These are phyloP conservation scores for Ananas comosus DNA, from an alignment of 176 grass and related monocot species.

Conservation along the genomic window DNA sequence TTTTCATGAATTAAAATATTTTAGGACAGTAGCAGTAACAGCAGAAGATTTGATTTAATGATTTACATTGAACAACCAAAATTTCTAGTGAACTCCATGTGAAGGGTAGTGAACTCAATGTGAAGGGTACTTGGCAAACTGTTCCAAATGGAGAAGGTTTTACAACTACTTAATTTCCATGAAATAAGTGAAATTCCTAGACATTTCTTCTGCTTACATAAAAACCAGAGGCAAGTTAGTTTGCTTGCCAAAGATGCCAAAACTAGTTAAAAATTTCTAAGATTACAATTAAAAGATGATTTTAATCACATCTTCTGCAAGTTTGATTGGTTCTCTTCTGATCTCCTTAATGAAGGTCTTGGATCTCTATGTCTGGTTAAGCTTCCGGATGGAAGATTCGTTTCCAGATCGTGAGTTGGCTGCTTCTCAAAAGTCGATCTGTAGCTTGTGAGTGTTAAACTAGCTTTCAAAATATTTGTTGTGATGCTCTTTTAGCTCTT, in stretches of 20 bases:
- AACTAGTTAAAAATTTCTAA: neutral
- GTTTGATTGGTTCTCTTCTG: conserved; percentile 4
- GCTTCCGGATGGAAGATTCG: conserved; percentile 80
- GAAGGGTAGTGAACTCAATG: neutral
- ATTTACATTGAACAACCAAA: too few species aligned
- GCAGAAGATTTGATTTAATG: too few species aligned
- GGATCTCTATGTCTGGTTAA: conserved; percentile 97
- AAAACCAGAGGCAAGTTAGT: neutral
- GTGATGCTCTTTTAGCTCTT: conserved; percentile 7
- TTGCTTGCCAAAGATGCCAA: neutral
- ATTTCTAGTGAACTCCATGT: too few species aligned
- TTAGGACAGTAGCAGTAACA: neutral
- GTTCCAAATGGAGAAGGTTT: neutral
- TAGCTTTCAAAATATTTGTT: conserved; percentile 6
- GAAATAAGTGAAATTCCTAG: neutral
- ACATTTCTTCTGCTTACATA: neutral
- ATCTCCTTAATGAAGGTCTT: conserved; percentile 47
- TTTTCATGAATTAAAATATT: neutral
- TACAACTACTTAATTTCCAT: neutral
- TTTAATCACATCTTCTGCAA: neutral
- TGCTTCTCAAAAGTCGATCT: conserved; percentile 82
- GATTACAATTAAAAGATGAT: neutral
- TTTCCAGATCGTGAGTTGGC: conserved; percentile 85
- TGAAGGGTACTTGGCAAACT: neutral
- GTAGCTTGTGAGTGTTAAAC: conserved; percentile 64